Conservation (phyloP, 2,329 filamentous ascomycete genomes). For the Scedosporium apiospermum region DNA sequence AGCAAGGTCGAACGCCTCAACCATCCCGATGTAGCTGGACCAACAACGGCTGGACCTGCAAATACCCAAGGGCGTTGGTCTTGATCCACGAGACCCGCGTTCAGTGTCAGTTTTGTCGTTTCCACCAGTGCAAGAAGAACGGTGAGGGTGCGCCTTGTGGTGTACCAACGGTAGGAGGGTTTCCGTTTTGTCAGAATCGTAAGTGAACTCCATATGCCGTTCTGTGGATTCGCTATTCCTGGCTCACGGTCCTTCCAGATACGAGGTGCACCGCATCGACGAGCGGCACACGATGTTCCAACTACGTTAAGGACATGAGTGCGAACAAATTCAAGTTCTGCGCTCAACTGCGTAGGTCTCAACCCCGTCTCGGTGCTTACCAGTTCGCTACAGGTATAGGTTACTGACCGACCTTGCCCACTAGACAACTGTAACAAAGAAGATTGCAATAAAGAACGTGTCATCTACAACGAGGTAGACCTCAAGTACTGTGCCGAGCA, state of each 20-base stretch:
- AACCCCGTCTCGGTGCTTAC: background rate
- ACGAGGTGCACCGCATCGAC: constrained; percentile 8
- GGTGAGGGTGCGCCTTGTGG: background rate
- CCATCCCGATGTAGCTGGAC: constrained; percentile 1
- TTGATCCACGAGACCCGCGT: background rate
- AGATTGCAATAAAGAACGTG: constrained; percentile 9
- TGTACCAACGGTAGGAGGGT: background rate
- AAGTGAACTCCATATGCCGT: background rate
- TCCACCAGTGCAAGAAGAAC: constrained; percentile 4
- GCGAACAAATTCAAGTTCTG: constrained; percentile 14
- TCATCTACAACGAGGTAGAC: constrained; percentile 1
- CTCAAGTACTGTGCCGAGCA: constrained; percentile 15
- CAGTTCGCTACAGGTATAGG: background rate
- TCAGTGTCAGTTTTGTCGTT: background rate
- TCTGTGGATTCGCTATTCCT: background rate
- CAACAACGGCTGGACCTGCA: constrained; percentile 3
- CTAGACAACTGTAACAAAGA: constrained; percentile 14
- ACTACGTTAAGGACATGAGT: constrained; percentile 13
- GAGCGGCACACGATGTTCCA: constrained; percentile 10
- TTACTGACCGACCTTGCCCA: background rate
- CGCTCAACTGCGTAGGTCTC: constrained; percentile 12
- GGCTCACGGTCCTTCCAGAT: constrained; percentile 8
- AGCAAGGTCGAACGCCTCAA: background rate
- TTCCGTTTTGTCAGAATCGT: constrained; percentile 2
- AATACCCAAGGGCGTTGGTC: background rate